Evolutionary conservation across 2,329 filamentous ascomycete species (phyloP).

Genomic region (Aciculosporium take): DNA sequence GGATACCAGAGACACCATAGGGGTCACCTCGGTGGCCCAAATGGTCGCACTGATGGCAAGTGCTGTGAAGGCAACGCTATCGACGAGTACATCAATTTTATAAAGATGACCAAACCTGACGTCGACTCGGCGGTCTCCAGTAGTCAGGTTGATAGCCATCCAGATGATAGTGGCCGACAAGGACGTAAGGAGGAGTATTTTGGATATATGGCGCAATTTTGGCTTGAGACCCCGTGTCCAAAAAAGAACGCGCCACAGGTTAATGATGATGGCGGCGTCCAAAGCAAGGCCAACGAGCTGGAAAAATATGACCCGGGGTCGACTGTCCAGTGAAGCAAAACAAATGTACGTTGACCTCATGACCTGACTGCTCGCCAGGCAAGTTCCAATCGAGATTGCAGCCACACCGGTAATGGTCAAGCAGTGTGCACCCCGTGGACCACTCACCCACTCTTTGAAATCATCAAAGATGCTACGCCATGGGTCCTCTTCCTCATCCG

Average conservation of each 20-base stretch:
- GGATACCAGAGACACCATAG: slow-evolving; percentile 26
- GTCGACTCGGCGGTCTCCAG: slow-evolving; percentile 10
- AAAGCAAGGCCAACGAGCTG: slow-evolving; percentile 31
- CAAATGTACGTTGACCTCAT: slow-evolving; percentile 38
- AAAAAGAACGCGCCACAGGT: slow-evolving; percentile 36
- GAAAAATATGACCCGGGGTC: slow-evolving; percentile 21
- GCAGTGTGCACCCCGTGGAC: slow-evolving; percentile 23
- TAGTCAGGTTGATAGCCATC: slow-evolving; percentile 18
- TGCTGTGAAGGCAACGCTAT: slow-evolving; percentile 30
- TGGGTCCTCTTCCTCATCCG: slow-evolving; percentile 29
- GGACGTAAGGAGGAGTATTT: slow-evolving; percentile 27
- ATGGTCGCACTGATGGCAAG: slow-evolving; percentile 30
- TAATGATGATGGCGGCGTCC: slow-evolving; percentile 31
- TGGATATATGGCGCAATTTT: slow-evolving; percentile 30
- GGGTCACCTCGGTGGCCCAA: slow-evolving; percentile 32
- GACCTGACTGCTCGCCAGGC: slow-evolving; percentile 23
- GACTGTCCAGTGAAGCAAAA: slow-evolving; percentile 27
- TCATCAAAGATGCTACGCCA: slow-evolving; percentile 35
- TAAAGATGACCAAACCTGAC: slow-evolving; percentile 30
- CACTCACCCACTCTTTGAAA: slow-evolving; percentile 30
- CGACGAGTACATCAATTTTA: slow-evolving; percentile 33
- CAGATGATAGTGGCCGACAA: slow-evolving; percentile 24
- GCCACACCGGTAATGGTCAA: slow-evolving; percentile 22
- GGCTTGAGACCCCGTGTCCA: slow-evolving; percentile 35
- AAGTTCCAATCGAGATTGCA: slow-evolving; percentile 30